Base-by-base conservation (phyloP, 73 alveolate genomes). In the Paramecium caudatum region DNA sequence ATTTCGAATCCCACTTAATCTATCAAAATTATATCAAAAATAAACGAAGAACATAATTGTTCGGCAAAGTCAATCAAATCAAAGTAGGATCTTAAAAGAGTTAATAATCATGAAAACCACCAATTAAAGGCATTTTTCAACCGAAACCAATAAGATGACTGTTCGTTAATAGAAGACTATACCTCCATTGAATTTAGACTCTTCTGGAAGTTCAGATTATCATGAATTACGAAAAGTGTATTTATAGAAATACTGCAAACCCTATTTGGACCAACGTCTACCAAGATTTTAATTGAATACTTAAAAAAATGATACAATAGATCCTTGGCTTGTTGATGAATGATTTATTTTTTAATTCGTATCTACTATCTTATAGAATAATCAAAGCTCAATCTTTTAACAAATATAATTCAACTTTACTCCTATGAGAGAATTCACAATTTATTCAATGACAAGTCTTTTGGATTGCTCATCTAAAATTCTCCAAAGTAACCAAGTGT, bases 401-500 rank as follows among this genome's bases (percentile, higher is more conserved):
- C n/a, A n/a, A n/a, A n/a, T n/a, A n/a, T n/a, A n/a, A n/a, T n/a
- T n/a, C n/a, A n/a, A n/a, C n/a, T n/a, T n/a, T n/a, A n/a, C n/a
- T n/a, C n/a, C n/a, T n/a, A n/a, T n/a, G n/a, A n/a, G n/a, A n/a
- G n/a, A n/a, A n/a, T n/a, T n/a, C n/a, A n/a, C n/a, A n/a, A n/a
- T n/a, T n/a, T n/a, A n/a, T n/a, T n/a, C n/a, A n/a, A n/a, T n/a
- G n/a, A n/a, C 30, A 23, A 55, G 46, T 23, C 23, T 68, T 68
- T 68, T 68, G 3, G 39, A 12, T 68, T 68, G 47, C 37, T 74
- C 88, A 5, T 74, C 88, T 74, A 74, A 74, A 21, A 74, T 74
- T 45, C 68, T 13, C 88, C 88, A 74, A 21, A 74, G 7, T 23
- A 74, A 74, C 88, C 88, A 74, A 41, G 69, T 15, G 43, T 74